Evolutionary conservation across 768 basidiomycete species (phyloP).

Genomic region (Suillus clintonianus): DNA sequence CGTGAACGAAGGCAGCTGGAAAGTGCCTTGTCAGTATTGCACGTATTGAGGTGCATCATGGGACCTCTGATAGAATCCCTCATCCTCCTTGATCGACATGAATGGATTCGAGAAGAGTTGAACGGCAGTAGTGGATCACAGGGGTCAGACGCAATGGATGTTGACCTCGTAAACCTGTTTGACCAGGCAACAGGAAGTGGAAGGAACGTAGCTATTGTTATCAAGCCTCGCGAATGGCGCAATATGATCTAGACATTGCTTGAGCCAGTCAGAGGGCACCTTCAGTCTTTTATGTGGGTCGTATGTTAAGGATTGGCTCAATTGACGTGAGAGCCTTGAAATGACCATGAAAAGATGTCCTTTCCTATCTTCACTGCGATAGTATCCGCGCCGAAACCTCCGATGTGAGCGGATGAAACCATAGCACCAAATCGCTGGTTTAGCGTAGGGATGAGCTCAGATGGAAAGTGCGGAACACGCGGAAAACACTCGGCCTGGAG

Average conservation of each 20-base stretch:
- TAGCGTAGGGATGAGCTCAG: constrained; percentile 46
- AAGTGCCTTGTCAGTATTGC: constrained; percentile 55
- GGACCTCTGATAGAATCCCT: constrained; percentile 69
- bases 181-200: constrained; percentile 74
- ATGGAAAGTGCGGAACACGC: constrained; percentile 55
- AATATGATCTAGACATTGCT: neutral
- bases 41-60: constrained; percentile 65
- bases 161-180: constrained; percentile 65
- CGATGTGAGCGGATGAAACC: constrained; percentile 45
- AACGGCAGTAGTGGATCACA: constrained; percentile 21
- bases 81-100: constrained; percentile 61
- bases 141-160: constrained; percentile 28
- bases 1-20: constrained; percentile 31
- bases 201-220: constrained; percentile 66
- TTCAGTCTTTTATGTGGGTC: neutral
- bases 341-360: constrained; percentile 52
- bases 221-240: constrained; percentile 34
- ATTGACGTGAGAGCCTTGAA: constrained; percentile 17
- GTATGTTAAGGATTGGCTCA: constrained; percentile 11
- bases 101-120: constrained; percentile 53
- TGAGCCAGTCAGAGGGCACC: neutral
- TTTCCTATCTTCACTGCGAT: constrained; percentile 74
- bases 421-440: constrained; percentile 47
- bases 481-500: constrained; percentile 32
- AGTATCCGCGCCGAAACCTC: constrained; percentile 52